These are phyloP conservation scores for Sanguinoderma infundibulare DNA, from an alignment of 1,284 basidiomycete species.

Conservation along the genomic window DNA sequence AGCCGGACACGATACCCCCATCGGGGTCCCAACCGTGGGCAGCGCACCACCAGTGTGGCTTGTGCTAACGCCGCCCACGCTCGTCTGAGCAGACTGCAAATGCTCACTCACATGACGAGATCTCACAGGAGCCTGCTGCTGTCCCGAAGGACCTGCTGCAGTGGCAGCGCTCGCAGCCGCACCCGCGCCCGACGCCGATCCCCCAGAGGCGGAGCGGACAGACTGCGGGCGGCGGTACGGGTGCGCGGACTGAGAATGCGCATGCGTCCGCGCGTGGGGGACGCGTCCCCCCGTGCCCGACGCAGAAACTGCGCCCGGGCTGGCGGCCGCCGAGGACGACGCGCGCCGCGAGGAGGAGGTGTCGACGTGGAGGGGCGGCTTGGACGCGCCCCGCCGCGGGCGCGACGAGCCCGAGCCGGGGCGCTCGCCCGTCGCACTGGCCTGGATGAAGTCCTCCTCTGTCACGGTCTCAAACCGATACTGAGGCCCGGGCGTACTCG, in stretches of 20 bases:
- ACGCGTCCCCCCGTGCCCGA: slow-evolving; percentile 29
- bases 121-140: slow-evolving; percentile 25
- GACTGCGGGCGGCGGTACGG: slow-evolving; percentile 35
- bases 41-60: slow-evolving; percentile 5
- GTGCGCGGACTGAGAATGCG: slow-evolving; percentile 28
- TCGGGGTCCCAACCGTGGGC: slow-evolving; percentile 27
- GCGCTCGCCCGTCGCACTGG: slow-evolving; percentile 18
- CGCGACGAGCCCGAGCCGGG: slow-evolving; percentile 11
- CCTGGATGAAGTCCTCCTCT: slow-evolving; percentile 31
- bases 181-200: slow-evolving; percentile 16
- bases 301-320: slow-evolving; percentile 26
- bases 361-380: slow-evolving; percentile 28
- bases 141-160: neutral
- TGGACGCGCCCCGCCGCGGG: slow-evolving; percentile 22
- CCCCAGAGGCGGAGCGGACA: slow-evolving; percentile 25
- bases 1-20: slow-evolving; percentile 29
- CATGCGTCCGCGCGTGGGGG: slow-evolving; percentile 25
- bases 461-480: slow-evolving; percentile 37
- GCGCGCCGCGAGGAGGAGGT: slow-evolving; percentile 25
- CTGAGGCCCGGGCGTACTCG: slow-evolving; percentile 17
- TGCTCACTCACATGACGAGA: slow-evolving; percentile 26
- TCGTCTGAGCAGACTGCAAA: slow-evolving; percentile 21
- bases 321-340: slow-evolving; percentile 16
- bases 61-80: slow-evolving; percentile 18
- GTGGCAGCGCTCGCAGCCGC: slow-evolving; percentile 3